Base-by-base conservation (phyloP, 2,329 filamentous ascomycete species). In the Colletotrichum sp. region DNA sequence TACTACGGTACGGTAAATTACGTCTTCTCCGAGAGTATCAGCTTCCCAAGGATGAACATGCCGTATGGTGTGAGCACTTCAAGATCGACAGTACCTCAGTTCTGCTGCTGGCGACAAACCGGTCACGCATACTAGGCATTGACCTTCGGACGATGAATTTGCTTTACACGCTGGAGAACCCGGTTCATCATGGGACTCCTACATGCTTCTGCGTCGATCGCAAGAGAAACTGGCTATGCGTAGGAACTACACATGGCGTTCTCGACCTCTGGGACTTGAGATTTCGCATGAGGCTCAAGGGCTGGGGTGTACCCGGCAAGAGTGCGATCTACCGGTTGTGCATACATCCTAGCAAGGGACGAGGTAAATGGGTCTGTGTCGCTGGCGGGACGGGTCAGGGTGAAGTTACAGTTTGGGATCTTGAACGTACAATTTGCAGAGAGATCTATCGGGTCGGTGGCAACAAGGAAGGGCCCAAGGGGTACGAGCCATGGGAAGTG, bases 211-310 rank as follows among this genome's bases (percentile, higher is more conserved):
- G 94, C 80, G 90, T 98, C 36, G 96, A 98, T 81, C 91, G 92
- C 73, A 95, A 93, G 81, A 93, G 94, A 66, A 96, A 97, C 81
- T 99, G 97, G 97, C 88, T 99, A 5, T 90, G 98, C 3, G 86
- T 98, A 1, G 97, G 96, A 43, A 99, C 97, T 1, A 95, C 95
- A 0, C 96, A 98, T 82, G 97, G 97, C 43, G 93, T 98, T 32
- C 88, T 99, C 9, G 94, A 98, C 82, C 89, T 99, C 2, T 99
- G 97, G 97, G 97, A 99, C 84, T 89, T 99, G 55, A 94, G 97
- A n/a, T 99, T 99, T 88, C 94, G 93, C 78, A 91, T 98, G 79
- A 92, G 95, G 27, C 88, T 98, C 28, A 96, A 95, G 83, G 94
- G 93, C 16, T 98, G 96, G 95, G 95, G 95, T 1, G 90, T 98